Evolutionary conservation across 441 rosid genomes (phyloP).

Genomic region (Adansonia rubrostipa): DNA sequence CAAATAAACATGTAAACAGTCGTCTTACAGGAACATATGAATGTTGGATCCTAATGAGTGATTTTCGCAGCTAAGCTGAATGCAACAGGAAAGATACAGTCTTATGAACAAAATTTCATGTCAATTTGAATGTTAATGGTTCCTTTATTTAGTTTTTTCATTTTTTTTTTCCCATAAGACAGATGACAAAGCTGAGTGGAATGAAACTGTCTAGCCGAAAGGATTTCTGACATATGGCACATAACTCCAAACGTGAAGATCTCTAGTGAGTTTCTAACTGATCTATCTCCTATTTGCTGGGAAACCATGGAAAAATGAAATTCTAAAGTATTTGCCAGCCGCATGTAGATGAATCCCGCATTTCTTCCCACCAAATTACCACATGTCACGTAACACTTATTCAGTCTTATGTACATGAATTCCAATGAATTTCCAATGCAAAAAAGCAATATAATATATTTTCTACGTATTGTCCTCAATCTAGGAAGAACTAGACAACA

Average conservation of each 20-base stretch:
- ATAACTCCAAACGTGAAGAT: background rate
- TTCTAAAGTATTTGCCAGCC: conserved; percentile 17
- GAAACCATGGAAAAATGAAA: conserved; percentile 15
- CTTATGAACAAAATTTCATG: conserved; percentile 8
- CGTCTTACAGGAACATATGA: background rate
- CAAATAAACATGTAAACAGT: background rate
- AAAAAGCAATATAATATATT: background rate
- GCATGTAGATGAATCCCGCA: conserved; percentile 2
- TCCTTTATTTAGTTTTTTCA: background rate
- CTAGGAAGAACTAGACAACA: background rate
- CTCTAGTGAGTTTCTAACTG: background rate
- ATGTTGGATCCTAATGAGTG: background rate
- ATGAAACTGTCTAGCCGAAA: conserved; percentile 8
- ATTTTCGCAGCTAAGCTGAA: background rate
- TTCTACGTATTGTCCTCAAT: background rate
- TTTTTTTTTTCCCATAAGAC: background rate
- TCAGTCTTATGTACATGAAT: conserved; percentile 25
- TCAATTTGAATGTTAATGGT: background rate
- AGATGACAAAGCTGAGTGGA: conserved; percentile 1
- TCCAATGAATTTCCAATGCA: background rate
- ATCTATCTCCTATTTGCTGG: conserved; percentile 14
- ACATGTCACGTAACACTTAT: conserved; percentile 14
- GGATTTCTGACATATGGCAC: background rate
- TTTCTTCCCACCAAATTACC: background rate
- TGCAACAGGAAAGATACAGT: background rate